phyloP scores from a whole-genome alignment of 2,329 filamentous ascomycete species.

The Trichoderma sp. region DNA sequence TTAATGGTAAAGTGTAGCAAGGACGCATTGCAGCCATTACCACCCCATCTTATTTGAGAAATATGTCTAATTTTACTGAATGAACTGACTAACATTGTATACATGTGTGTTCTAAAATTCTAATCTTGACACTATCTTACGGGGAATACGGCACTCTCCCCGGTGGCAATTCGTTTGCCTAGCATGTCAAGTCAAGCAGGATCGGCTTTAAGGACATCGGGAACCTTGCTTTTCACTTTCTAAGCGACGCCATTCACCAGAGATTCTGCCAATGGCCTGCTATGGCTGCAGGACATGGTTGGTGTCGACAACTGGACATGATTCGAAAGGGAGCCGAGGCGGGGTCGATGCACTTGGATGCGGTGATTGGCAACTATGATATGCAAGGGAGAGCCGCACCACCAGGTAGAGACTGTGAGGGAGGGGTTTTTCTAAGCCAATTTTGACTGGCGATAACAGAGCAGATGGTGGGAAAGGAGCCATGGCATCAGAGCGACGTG shows the following conservation, averaged over 20 bases:
- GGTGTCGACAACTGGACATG: neutral
- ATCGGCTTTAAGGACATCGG: neutral
- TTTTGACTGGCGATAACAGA: neutral
- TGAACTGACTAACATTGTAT: no score
- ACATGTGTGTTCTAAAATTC: no score
- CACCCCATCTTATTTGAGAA: no score
- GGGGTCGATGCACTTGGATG: neutral
- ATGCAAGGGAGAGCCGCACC: slow-evolving; percentile 8
- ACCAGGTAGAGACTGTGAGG: neutral
- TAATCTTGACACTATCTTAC: no score
- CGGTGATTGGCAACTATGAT: neutral
- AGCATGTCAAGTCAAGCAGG: neutral
- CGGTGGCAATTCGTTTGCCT: neutral
- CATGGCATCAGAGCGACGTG: neutral
- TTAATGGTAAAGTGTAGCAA: no score
- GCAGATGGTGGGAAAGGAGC: neutral
- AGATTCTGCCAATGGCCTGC: neutral
- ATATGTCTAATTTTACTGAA: no score
- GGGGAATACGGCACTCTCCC: neutral
- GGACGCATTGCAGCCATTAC: no score
- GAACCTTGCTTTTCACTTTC: no score
- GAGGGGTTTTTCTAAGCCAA: neutral
- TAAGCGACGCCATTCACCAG: neutral
- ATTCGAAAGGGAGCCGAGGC: neutral
- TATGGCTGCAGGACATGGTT: neutral